phyloP scores from a whole-genome alignment of 768 basidiomycete genomes.

The Psilocybe cubensis region DNA sequence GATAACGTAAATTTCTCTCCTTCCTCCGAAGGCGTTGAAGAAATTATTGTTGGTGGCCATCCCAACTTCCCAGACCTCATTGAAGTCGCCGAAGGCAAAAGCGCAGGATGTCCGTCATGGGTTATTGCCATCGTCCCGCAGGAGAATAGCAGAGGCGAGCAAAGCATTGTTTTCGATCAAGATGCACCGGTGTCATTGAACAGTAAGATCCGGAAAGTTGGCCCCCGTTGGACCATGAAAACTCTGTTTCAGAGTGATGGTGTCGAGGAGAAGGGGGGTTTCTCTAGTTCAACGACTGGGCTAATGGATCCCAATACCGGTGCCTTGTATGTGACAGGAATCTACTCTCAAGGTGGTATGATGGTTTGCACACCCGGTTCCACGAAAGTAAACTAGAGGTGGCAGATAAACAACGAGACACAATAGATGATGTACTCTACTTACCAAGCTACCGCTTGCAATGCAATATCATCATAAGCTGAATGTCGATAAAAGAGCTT shows the following conservation, averaged over 20 bases:
- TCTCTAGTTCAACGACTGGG: slow-evolving; percentile 56
- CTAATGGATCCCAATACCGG: slow-evolving; percentile 54
- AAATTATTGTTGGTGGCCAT: slow-evolving; percentile 66
- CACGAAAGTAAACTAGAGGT: background rate
- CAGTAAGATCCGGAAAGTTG: slow-evolving; percentile 38
- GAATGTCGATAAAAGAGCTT: background rate
- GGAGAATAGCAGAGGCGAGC: slow-evolving; percentile 9
- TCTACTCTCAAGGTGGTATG: slow-evolving; percentile 59
- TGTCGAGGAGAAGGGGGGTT: slow-evolving; percentile 38
- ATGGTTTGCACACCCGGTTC: slow-evolving; percentile 46
- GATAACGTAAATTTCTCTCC: slow-evolving; percentile 65
- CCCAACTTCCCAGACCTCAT: slow-evolving; percentile 61
- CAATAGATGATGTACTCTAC: background rate
- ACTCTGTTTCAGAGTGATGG: slow-evolving; percentile 81
- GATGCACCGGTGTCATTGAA: slow-evolving; percentile 53
- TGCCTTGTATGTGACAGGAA: slow-evolving; percentile 54
- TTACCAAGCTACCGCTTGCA: background rate
- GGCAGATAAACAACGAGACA: too few relatives aligned
- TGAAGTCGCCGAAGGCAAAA: slow-evolving; percentile 46
- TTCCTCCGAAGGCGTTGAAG: slow-evolving; percentile 29
- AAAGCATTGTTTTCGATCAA: slow-evolving; percentile 35
- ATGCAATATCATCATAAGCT: background rate
- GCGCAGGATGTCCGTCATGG: slow-evolving; percentile 61
- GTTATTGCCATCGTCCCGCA: slow-evolving; percentile 46
- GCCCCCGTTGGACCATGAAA: slow-evolving; percentile 44